A percentile compares a stretch with the other conserved stretches of the same genome.
These are phyloP conservation scores for Carex cristatella DNA, from an alignment of 176 grass and related monocot genomes.

Conservation along the genomic window DNA sequence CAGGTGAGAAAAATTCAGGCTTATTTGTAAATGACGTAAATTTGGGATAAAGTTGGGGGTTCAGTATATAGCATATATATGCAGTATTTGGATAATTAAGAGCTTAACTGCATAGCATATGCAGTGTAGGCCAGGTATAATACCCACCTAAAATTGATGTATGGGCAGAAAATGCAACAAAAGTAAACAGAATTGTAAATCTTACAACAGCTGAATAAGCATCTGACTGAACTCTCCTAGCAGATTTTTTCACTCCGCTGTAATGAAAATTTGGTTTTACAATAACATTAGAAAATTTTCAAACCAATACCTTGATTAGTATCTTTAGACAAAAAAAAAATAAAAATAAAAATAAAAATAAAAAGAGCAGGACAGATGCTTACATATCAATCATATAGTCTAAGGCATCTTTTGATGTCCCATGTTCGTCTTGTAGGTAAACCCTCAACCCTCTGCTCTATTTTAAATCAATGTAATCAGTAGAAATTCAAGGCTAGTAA, in stretches of 20 bases:
- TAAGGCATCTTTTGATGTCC: conserved; percentile 68
- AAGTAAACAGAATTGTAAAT: background rate
- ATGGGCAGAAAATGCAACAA: background rate
- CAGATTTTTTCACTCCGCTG: conserved; percentile 60
- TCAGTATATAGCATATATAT: background rate
- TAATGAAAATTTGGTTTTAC: conserved; percentile 10
- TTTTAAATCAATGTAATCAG: conserved; percentile 26
- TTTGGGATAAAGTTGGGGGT: background rate
- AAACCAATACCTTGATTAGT: background rate
- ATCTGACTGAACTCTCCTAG: conserved; percentile 56
- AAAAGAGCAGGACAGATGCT: background rate
- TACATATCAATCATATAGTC: conserved; percentile 81
- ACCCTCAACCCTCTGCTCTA: conserved; percentile 75
- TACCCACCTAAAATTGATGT: background rate
- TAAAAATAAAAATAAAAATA: background rate
- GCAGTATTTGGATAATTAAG: background rate
- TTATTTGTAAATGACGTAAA: background rate
- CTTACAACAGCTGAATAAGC: conserved; percentile 79
- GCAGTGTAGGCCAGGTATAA: background rate
- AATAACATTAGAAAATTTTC: background rate
- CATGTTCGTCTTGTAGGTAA: conserved; percentile 74
- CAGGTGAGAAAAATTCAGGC: background rate
- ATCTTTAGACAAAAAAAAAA: background rate
- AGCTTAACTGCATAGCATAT: background rate
- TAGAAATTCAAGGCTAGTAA: background rate